These are phyloP conservation scores for Trichoderma atrobrunneum DNA, from an alignment of 2,329 filamentous ascomycete genomes.

Conservation along the genomic window DNA sequence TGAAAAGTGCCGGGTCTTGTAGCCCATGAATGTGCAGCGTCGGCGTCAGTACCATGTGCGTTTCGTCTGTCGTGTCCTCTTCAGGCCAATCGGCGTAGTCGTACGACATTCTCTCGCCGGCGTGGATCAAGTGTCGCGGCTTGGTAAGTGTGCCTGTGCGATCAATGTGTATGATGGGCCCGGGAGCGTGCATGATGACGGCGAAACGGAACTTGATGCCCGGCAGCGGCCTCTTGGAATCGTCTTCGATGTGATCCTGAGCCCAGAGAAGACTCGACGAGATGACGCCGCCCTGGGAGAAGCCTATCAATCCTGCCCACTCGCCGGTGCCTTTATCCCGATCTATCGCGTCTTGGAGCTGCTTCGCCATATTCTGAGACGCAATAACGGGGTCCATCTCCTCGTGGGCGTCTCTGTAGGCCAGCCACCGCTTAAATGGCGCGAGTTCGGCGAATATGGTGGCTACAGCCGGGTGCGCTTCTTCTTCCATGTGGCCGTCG, in stretches of 20 bases:
- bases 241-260: slow-evolving; percentile 46
- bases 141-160: slow-evolving; percentile 46
- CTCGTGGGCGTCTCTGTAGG: slow-evolving; percentile 59
- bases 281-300: slow-evolving; percentile 65
- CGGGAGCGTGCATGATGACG: slow-evolving; percentile 36
- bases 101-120: slow-evolving; percentile 21
- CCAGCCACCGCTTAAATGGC: slow-evolving; percentile 62
- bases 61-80: slow-evolving; percentile 35
- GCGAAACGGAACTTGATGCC: slow-evolving; percentile 33
- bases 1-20: slow-evolving; percentile 59
- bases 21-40: slow-evolving; percentile 46
- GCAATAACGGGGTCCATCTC: slow-evolving; percentile 41
- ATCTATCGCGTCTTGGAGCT: slow-evolving; percentile 48
- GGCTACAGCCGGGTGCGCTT: slow-evolving; percentile 60
- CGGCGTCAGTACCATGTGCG: slow-evolving; percentile 32
- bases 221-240: slow-evolving; percentile 23
- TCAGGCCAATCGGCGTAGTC: slow-evolving; percentile 42
- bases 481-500: slow-evolving; percentile 64
- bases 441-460: slow-evolving; percentile 63
- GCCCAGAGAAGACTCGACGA: slow-evolving; percentile 59
- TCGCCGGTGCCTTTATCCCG: slow-evolving; percentile 53
- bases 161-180: slow-evolving; percentile 33
- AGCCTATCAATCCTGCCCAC: slow-evolving; percentile 62
- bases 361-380: slow-evolving; percentile 39
- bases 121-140: slow-evolving; percentile 41